Conservation (phyloP, 2,329 filamentous ascomycete species). For the Microsporum canis region DNA sequence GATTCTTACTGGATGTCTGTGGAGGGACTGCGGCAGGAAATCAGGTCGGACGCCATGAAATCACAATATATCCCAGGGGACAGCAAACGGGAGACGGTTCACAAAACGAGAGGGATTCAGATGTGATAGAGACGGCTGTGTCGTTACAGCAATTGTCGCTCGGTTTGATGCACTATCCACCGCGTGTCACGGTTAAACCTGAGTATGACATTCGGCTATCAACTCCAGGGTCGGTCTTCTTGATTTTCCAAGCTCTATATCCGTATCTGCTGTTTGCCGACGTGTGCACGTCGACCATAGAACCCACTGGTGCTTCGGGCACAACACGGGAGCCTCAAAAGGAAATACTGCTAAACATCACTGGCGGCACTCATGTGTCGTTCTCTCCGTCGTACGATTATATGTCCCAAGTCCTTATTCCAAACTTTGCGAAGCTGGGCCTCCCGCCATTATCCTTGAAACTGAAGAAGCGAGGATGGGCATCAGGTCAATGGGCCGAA, state of each 20-base stretch:
- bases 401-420: slow-evolving; percentile 43
- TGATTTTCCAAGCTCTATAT: slow-evolving; percentile 49
- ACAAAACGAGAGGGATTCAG: background rate
- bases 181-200: slow-evolving; percentile 16
- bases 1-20: slow-evolving; percentile 42
- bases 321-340: background rate
- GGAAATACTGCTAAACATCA: slow-evolving; percentile 35
- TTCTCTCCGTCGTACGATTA: slow-evolving; percentile 48
- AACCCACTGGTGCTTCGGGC: background rate
- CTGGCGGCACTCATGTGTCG: slow-evolving; percentile 49
- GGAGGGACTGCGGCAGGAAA: slow-evolving; percentile 31
- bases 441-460: slow-evolving; percentile 36
- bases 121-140: background rate
- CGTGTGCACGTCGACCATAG: slow-evolving; percentile 7
- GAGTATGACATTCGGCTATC: slow-evolving; percentile 35
- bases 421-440: slow-evolving; percentile 42
- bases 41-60: slow-evolving; percentile 25
- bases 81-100: background rate
- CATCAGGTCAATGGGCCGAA: slow-evolving; percentile 29
- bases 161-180: background rate
- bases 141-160: slow-evolving; percentile 6
- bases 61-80: slow-evolving; percentile 25
- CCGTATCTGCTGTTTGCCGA: slow-evolving; percentile 44
- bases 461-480: slow-evolving; percentile 45
- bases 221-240: slow-evolving; percentile 43